Percentiles rank a stretch among this genome's conserved stretches.
Conservation (phyloP, 768 basidiomycete genomes). For the Hortiboletus flavorubellus region DNA sequence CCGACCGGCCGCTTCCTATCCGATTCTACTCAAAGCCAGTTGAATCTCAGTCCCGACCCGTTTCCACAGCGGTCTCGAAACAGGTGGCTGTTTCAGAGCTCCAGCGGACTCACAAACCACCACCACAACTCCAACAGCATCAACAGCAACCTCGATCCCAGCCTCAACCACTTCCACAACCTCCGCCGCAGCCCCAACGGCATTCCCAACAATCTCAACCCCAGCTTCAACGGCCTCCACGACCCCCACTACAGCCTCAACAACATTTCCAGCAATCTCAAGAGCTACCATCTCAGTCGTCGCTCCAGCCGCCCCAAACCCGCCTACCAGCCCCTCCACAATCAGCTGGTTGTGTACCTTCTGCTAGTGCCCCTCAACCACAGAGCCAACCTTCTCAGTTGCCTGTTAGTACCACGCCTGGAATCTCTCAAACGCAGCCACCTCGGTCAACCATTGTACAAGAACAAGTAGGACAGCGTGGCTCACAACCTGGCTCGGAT, state of each 20-base stretch:
- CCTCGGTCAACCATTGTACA: constrained; percentile 1
- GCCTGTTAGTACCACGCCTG: background rate
- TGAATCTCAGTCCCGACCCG: constrained; percentile 1
- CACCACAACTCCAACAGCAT: background rate
- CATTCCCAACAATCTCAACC: background rate
- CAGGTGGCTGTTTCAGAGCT: background rate
- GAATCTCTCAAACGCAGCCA: background rate
- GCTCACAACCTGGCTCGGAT: background rate
- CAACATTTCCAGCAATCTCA: background rate
- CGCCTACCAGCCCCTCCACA: background rate
- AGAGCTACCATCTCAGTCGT: background rate
- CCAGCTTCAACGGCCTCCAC: background rate
- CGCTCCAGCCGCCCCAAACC: background rate
- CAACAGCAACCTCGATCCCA: background rate
- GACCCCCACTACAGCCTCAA: background rate
- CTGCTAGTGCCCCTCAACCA: background rate
- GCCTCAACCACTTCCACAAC: constrained; percentile 1
- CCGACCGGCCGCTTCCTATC: background rate
- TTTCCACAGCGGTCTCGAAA: background rate
- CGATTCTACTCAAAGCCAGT: background rate
- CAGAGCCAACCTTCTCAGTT: constrained; percentile 1
- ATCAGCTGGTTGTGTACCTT: background rate
- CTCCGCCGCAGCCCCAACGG: background rate
- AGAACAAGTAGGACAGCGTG: constrained; percentile 6
- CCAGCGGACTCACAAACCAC: background rate